phyloP scores from a whole-genome alignment of 768 basidiomycete genomes.

The Rhodotorula paludigena region DNA sequence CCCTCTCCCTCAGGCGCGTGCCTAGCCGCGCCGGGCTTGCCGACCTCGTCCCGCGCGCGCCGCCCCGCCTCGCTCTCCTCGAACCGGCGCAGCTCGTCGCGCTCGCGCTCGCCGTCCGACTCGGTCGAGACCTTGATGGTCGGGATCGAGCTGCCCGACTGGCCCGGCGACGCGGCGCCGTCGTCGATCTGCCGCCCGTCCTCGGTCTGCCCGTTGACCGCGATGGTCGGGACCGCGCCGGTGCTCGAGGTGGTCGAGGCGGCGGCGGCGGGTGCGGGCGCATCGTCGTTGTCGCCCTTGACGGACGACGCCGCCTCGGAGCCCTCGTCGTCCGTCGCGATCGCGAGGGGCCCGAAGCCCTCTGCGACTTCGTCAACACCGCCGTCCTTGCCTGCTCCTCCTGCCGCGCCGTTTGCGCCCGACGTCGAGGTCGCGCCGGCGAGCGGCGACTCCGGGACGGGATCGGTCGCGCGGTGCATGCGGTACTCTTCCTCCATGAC shows the following conservation, averaged over 20 bases:
- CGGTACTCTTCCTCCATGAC: constrained; percentile 99
- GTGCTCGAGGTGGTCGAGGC: constrained; percentile 43
- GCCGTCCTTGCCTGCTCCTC: constrained; percentile 38
- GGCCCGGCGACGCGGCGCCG: constrained; percentile 30
- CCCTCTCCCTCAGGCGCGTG: constrained; percentile 16
- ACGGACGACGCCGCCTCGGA: constrained; percentile 40
- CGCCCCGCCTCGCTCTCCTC: constrained; percentile 39
- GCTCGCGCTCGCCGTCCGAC: constrained; percentile 57
- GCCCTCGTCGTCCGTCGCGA: constrained; percentile 54
- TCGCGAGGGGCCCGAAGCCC: constrained; percentile 52
- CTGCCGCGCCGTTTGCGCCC: neutral
- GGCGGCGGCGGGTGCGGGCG: constrained; percentile 57
- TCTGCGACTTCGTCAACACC: constrained; percentile 45
- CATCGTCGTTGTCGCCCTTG: constrained; percentile 59
- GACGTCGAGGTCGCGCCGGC: neutral
- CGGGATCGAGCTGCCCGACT: constrained; percentile 49
- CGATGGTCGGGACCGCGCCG: constrained; percentile 47
- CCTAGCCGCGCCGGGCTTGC: constrained; percentile 30
- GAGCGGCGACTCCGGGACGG: constrained; percentile 20
- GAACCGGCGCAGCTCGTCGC: constrained; percentile 49
- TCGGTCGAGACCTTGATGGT: constrained; percentile 75
- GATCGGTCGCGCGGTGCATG: constrained; percentile 78
- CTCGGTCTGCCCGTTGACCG: constrained; percentile 40
- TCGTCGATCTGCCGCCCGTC: constrained; percentile 39
- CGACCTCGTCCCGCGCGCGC: constrained; percentile 20